Conservation (phyloP, 2,329 filamentous ascomycete species). For the Fusarium hostae region DNA sequence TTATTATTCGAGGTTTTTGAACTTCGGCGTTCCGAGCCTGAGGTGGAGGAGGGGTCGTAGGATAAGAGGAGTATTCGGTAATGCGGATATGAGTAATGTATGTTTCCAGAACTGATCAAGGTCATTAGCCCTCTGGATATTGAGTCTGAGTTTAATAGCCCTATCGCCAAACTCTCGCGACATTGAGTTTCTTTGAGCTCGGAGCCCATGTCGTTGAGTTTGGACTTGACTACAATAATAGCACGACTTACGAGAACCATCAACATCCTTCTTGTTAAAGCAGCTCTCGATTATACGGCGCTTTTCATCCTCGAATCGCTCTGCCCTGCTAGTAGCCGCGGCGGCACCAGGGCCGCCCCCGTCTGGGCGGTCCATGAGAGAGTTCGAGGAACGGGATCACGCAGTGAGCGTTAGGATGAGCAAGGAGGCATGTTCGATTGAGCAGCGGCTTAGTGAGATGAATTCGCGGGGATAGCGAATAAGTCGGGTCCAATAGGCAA, state of each 20-base stretch:
- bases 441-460: slow-evolving; percentile 3
- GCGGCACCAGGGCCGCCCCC: slow-evolving; percentile 51
- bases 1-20: slow-evolving; percentile 91
- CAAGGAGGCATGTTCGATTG: slow-evolving; percentile 46
- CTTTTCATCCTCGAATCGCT: slow-evolving; percentile 97
- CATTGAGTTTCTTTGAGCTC: neutral
- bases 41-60: slow-evolving; percentile 85
- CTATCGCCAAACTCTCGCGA: neutral
- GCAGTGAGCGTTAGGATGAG: slow-evolving; percentile 40
- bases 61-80: slow-evolving; percentile 84
- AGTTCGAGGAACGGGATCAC: slow-evolving; percentile 37
- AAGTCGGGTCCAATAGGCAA: neutral
- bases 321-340: slow-evolving; percentile 64
- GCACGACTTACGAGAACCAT: slow-evolving; percentile 78
- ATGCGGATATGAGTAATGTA: slow-evolving; percentile 98
- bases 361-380: slow-evolving; percentile 55
- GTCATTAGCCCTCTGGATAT: slow-evolving; percentile 10
- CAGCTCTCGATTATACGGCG: slow-evolving; percentile 92
- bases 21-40: slow-evolving; percentile 74
- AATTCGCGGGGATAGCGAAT: neutral
- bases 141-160: too few species aligned
- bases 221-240: slow-evolving; percentile 23
- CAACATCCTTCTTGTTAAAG: slow-evolving; percentile 88
- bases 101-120: slow-evolving; percentile 69
- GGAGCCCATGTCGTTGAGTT: neutral